Base-by-base conservation (phyloP, 108 stramenopile genomes). In the Fragilariopsis cylindrus region DNA sequence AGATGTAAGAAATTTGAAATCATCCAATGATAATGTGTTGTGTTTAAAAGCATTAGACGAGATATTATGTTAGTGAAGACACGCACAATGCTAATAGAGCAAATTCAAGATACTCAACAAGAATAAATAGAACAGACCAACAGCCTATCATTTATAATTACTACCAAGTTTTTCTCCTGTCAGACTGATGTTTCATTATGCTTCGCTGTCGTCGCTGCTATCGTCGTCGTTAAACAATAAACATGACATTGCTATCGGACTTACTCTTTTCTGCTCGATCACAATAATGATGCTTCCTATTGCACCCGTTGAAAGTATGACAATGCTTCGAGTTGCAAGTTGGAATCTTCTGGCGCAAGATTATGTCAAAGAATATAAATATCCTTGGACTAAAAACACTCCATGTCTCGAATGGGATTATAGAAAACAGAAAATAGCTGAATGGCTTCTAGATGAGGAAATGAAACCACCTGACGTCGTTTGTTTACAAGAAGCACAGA, bases 401-500 rank as follows among this genome's bases (percentile, higher is more conserved):
- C 82, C 83, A 50, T 56, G 65, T 48, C 49, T 82, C 55, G 70
- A 76, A 16, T 86, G 85, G 85, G 30, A 75, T 7, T 64, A 75
- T 74, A 78, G 85, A 48, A 40, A 76, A 63, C 13, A 55, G 2
- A 43, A 60, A 12, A 86, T 86, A 48, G 68, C 75, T 1, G 48
- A 66, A n/a, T 50, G 60, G 12, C 16, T 86, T 19, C 54, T 69
- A 2, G 44, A 73, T 41, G 30, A 18, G n/a, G 57, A 77, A 43
- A 12, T 11, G 2, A 30, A 50, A 19, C 18, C 18, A 18, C 54
- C 84, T 9, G 83, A 86, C 45, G 60, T 88, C 56, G 60, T 88
- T 16, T 88, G 88, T 72, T 63, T 88, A 16, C 88, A 88, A 83
- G 88, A 88, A 81, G 85, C 84, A 18, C 79, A 86, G 66, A 73